These are phyloP conservation scores for Nicotiana noctiflora DNA, from an alignment of 257 asterid species.

Conservation along the genomic window DNA sequence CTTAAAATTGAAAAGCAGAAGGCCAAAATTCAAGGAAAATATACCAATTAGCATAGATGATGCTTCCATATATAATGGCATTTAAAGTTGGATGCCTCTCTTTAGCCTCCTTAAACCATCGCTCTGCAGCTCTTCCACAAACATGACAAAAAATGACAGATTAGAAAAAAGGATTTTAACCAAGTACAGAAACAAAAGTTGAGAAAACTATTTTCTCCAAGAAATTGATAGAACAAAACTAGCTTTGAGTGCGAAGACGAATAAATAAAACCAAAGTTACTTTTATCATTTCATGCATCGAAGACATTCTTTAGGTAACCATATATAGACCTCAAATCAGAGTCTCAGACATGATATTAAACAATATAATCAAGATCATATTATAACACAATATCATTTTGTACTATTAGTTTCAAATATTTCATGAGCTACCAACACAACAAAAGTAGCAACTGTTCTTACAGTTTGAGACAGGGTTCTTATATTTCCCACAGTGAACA, in stretches of 20 bases:
- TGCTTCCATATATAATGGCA: slow-evolving; percentile 82
- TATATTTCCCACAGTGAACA: background rate
- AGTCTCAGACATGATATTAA: background rate
- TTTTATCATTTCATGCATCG: background rate
- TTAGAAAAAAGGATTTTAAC: background rate
- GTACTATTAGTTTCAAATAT: background rate
- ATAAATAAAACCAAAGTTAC: background rate
- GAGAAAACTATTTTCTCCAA: background rate
- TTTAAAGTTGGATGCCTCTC: slow-evolving; percentile 54
- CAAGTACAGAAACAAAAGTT: background rate
- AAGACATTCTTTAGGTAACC: background rate
- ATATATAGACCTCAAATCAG: background rate
- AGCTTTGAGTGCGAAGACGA: background rate
- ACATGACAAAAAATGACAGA: slow-evolving; percentile 19
- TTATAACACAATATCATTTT: background rate
- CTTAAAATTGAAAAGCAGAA: background rate
- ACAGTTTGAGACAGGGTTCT: background rate
- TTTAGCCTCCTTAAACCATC: slow-evolving; percentile 92
- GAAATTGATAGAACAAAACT: background rate
- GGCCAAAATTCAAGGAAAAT: slow-evolving; percentile 10
- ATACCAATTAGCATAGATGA: slow-evolving; percentile 83
- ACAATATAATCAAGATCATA: background rate
- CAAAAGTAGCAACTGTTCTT: background rate
- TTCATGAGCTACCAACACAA: background rate
- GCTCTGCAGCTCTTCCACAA: slow-evolving; percentile 84